Evolutionary conservation across 495 filamentous ascomycete species (phyloP), one percentile per base, ranked within the genome.

Genomic region (Aspergillus olivimuriae): DNA sequence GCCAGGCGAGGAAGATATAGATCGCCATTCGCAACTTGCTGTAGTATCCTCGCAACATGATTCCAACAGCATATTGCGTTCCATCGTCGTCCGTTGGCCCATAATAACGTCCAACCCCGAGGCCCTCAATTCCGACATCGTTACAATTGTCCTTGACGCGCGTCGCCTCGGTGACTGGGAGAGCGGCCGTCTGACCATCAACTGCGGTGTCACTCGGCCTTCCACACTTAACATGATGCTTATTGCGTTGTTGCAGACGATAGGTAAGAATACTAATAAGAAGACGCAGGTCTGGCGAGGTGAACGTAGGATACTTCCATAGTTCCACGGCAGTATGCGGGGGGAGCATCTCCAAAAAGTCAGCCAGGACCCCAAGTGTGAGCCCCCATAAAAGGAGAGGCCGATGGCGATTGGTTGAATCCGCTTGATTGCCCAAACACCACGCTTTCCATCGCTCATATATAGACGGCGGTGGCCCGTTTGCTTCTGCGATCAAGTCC

Each of bases 281-380:
- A 31, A 80, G 57, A 3, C 74, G 66, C 6, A 87, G 61, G 59
- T 88, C 85, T 28, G 67, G 70, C 4, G 79, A 66, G 2, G 83
- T 84, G 56, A 89, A 89, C 7, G 82, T 87, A 0, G 86, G 86
- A 54, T 83, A 87, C 15, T 71, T 70, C 83, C 83, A 89, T 20
- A 84, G 44, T 32, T 74, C 62, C 4, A 84, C 65, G 1, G 80
- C 74, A 21, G 74, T 78, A 46, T 82, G 69, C 10, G 78, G 76
- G 4, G 83, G 83, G 10, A 87, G 65, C 57, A 83, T 71, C 37
- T 87, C 81, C 30, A 88, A 66, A 48, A 89, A 82, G 60, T 90
- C 86, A 19, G 78, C 75, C 22, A 87, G 48, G 20, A 90, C 74
- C 5, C 83, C 83, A 4, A 88, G 69, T 0, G 86, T 88, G 14